Evolutionary conservation across 192 early-diverging fungal genomes (phyloP).

Genomic region (Podila horticola): DNA sequence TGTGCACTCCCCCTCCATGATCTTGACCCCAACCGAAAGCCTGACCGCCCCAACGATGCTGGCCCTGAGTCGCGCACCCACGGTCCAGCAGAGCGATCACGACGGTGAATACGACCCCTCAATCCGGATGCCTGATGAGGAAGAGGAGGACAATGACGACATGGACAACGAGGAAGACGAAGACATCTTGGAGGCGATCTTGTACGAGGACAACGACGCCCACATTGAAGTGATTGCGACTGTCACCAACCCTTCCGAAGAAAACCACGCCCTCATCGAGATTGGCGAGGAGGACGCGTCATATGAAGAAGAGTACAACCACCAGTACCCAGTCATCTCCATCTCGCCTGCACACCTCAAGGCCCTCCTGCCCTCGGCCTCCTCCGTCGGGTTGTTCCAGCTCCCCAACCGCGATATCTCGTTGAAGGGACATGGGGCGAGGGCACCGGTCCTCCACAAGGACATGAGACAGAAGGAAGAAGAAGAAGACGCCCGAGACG

Average conservation of each 20-base stretch:
- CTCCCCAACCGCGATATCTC: slow-evolving; percentile 27
- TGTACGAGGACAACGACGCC: not conserved
- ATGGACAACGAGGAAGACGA: not conserved
- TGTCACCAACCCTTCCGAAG: too few relatives aligned
- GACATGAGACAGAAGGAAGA: not conserved
- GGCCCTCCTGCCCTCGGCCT: not conserved
- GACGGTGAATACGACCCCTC: not conserved
- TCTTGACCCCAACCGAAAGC: not conserved
- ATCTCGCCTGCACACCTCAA: slow-evolving; percentile 4
- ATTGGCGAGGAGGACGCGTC: slow-evolving; percentile 6
- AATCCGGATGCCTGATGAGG: not conserved
- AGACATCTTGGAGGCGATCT: not conserved
- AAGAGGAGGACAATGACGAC: not conserved
- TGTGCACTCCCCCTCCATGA: slow-evolving; percentile 21
- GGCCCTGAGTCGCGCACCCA: slow-evolving; percentile 24
- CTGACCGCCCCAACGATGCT: slow-evolving; percentile 14
- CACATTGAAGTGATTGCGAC: too few relatives aligned
- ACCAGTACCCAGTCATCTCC: slow-evolving; percentile 16
- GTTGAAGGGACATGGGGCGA: not conserved
- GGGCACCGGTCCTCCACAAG: not conserved
- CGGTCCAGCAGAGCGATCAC: slow-evolving; percentile 22
- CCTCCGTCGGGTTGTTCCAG: slow-evolving; percentile 5
- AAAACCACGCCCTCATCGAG: too few relatives aligned
- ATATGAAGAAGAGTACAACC: slow-evolving; percentile 17
- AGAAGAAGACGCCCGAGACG: not conserved